phyloP scores from a whole-genome alignment of 257 asterid genomes.

The Datura wrightii region DNA sequence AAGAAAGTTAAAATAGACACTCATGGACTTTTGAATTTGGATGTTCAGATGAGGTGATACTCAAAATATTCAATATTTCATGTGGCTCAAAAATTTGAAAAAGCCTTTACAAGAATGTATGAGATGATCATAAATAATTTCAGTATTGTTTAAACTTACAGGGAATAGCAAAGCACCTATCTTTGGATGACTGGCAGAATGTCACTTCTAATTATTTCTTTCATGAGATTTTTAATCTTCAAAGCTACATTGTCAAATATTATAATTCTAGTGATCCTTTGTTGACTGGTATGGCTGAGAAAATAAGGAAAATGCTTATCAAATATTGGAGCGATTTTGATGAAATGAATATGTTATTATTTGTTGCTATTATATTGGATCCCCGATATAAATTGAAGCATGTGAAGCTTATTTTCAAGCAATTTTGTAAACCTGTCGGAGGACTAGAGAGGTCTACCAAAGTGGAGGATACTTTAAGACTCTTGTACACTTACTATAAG shows the following conservation, averaged over 20 bases:
- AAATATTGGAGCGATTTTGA: slow-evolving; percentile 25
- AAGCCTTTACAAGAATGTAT: slow-evolving; percentile 26
- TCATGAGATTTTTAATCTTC: neutral
- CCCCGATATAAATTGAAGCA: slow-evolving; percentile 20
- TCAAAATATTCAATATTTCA: slow-evolving; percentile 30
- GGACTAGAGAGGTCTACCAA: neutral
- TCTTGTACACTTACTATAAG: neutral
- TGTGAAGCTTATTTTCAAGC: neutral
- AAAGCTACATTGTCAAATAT: neutral
- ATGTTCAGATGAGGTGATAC: slow-evolving; percentile 28
- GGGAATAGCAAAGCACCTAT: neutral
- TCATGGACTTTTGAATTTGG: slow-evolving; percentile 15
- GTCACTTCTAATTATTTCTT: slow-evolving; percentile 14
- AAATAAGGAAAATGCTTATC: neutral
- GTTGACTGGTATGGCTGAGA: neutral
- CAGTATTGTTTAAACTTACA: neutral
- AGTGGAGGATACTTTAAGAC: neutral
- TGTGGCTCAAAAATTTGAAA: slow-evolving; percentile 2
- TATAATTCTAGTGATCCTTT: neutral
- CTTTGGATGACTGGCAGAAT: neutral
- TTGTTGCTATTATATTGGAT: neutral
- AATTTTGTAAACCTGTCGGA: neutral
- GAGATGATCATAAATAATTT: neutral
- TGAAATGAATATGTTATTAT: slow-evolving; percentile 18
- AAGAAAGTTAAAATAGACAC: slow-evolving; percentile 3